Percentiles rank a stretch among this genome's conserved stretches.
phyloP scores from a whole-genome alignment of 192 early-diverging fungal genomes.

The Spizellomyces sp. region DNA sequence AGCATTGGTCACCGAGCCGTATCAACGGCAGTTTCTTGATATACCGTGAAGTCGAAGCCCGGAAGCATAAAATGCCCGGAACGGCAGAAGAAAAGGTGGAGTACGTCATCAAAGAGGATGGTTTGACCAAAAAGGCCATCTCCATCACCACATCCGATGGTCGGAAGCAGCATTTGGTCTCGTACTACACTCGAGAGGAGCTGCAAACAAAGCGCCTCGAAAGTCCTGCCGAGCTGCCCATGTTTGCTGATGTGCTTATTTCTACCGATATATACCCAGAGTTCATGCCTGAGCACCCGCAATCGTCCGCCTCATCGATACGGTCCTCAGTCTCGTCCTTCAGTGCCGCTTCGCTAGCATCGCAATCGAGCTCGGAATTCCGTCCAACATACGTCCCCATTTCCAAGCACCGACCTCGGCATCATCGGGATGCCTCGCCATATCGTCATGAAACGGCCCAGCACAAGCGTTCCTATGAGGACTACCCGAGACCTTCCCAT shows the following conservation, averaged over 20 bases:
- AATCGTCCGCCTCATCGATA: slow-evolving; percentile 4
- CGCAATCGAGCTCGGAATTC: background rate
- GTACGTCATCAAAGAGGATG: slow-evolving; percentile 72
- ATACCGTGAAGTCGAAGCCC: slow-evolving; percentile 81
- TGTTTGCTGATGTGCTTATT: slow-evolving; percentile 67
- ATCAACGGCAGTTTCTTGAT: slow-evolving; percentile 88
- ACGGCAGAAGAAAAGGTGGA: slow-evolving; percentile 21
- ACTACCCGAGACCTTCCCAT: slow-evolving; percentile 18
- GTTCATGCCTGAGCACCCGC: slow-evolving; percentile 46
- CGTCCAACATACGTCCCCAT: slow-evolving; percentile 25
- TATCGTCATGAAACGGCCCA: background rate
- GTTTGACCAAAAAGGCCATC: slow-evolving; percentile 87
- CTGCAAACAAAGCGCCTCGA: slow-evolving; percentile 63
- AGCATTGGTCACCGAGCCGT: slow-evolving; percentile 84
- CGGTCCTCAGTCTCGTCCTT: slow-evolving; percentile 18
- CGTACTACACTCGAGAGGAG: slow-evolving; percentile 87
- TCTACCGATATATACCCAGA: slow-evolving; percentile 87
- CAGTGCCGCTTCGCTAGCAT: background rate
- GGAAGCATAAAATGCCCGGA: slow-evolving; percentile 52
- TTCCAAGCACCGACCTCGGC: slow-evolving; percentile 3
- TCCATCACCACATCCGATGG: slow-evolving; percentile 80
- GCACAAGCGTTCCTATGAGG: background rate
- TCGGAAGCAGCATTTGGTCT: slow-evolving; percentile 84
- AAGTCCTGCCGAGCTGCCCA: slow-evolving; percentile 68
- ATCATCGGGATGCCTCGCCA: background rate